Base-by-base conservation (phyloP, 257 asterid species). In the Sherardia arvensis region DNA sequence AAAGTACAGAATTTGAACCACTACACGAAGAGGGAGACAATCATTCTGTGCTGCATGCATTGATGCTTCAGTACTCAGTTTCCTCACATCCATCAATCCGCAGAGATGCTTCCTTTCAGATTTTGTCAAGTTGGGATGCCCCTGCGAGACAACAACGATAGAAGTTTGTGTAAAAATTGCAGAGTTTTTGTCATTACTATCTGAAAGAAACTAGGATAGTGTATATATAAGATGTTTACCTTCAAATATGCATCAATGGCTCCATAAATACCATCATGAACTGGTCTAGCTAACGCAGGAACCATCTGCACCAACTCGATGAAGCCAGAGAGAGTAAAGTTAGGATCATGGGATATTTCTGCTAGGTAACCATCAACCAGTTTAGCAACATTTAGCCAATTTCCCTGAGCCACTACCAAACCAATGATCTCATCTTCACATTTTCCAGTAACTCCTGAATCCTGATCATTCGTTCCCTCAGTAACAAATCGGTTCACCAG, bases 31-130 rank as follows among this genome's bases (percentile, higher is more conserved):
- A 1, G 98, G 98, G 33, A 91, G 81, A 56, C 78, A 82, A 33
- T 91, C 98, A 14, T 91, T 91, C 59, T 91, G 98, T 10, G 95
- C 95, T 25, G 98, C 98, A 43, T 84, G 96, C 87, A 83, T 86
- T 17, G 95, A 80, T 6, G 85, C 94, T 23, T 81, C 86, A 18
- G 80, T 33, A 0, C 88, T 84, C 66, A 91, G 56, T 68, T 84
- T 88, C 79, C 79, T 84, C 66, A 85, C 87, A 21, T 91, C 90
- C 84, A 91, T 80, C 32, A 91, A 77, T 58, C 87, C 84, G 28
- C 96, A 91, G 51, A 91, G 68, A 61, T 23, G 79, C 80, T 86
- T 91, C 85, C 62, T 88, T 65, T 88, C 98, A 4, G 84, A 34
- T 78, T 91, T 91, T 0, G 90, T 70, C 57, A 88, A 68, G 34